Evolutionary conservation across 805 yeast genomes (phyloP), one percentile per base, ranked within the genome.

Genomic region (Starmerella kuoi): DNA sequence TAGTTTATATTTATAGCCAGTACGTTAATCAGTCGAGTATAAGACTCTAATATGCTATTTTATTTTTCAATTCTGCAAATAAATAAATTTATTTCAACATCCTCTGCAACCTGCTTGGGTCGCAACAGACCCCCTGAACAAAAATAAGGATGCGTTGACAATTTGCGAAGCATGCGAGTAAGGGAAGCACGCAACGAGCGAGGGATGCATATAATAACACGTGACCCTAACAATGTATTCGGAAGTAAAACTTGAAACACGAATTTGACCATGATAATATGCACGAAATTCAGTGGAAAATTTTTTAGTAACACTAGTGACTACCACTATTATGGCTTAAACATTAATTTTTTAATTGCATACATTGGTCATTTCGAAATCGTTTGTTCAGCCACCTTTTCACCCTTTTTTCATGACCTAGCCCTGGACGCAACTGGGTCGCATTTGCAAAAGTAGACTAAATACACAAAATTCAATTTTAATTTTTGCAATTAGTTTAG

Each of bases 391-490:
- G 35, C 40, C 37, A 26, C 25, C 3, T n/a, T 21, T 11, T 3
- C 12, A n/a, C n/a, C 15, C 9, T 8, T 6, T 15, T 27, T 4
- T 31, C 3, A 5, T 3, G 30, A 21, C 42, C 46, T 27, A 15
- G 19, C 45, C 45, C 45, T 31, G 7, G 3, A 6, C 11, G 24
- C 31, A 19, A 15, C 6, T 3, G 31, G 17, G 15, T 21, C 15
- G 5, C 9, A 4, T 7, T 17, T 37, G 23, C 7, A 15, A 23
- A 30, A 24, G 12, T 9, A 9, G 11, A 33, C n/a, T 32, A 21
- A 44, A 44, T 44, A 38, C 47, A 44, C 31, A 21, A 35, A 44
- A 34, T 15, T 25, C 25, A 23, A 18, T n/a, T 23, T 35, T 30
- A 17, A 3, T 15, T 39, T 30, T 26, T 6, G 40, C 33, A 42